Conservation (phyloP, 208 protist genomes). For the Wallacemonas sp. region DNA sequence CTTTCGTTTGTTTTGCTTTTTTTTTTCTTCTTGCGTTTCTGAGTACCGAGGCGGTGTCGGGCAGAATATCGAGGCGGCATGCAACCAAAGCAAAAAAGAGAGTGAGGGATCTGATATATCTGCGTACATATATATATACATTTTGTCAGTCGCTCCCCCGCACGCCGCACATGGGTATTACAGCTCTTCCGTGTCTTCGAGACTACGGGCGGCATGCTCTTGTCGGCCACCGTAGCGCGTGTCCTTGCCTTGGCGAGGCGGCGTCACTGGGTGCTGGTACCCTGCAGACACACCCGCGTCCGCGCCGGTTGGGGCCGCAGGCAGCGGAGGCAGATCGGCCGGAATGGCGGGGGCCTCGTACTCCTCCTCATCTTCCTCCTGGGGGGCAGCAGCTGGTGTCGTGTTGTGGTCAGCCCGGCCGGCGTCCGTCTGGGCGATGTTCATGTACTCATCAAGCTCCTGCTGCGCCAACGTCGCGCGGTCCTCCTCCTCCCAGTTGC, state of each 20-base stretch:
- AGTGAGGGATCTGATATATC: no score
- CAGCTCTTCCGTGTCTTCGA: not conserved
- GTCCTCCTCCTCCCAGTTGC: constrained; percentile 81
- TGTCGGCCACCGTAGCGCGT: constrained; percentile 5
- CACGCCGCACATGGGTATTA: not conserved
- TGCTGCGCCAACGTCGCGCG: constrained; percentile 34
- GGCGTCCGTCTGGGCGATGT: constrained; percentile 14
- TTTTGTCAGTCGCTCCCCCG: no score
- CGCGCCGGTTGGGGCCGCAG: not conserved
- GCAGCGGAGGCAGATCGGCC: constrained; percentile 13
- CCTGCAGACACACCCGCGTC: not conserved
- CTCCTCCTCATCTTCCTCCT: constrained; percentile 18
- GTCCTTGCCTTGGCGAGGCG: constrained; percentile 10
- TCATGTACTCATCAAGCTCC: constrained; percentile 32
- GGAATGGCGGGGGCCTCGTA: constrained; percentile 17
- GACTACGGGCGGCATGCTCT: not conserved
- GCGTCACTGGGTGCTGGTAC: not conserved
- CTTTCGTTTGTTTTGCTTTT: constrained; percentile 18
- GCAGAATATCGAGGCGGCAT: no score
- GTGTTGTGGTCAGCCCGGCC: constrained; percentile 15
- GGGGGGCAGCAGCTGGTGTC: not conserved
- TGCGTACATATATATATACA: no score
- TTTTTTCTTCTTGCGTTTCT: constrained; percentile 13
- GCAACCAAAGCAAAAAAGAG: no score
- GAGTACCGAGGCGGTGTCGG: not conserved